These are phyloP conservation scores for Nothophoma quercina DNA, from an alignment of 2,329 filamentous ascomycete genomes.

Conservation along the genomic window DNA sequence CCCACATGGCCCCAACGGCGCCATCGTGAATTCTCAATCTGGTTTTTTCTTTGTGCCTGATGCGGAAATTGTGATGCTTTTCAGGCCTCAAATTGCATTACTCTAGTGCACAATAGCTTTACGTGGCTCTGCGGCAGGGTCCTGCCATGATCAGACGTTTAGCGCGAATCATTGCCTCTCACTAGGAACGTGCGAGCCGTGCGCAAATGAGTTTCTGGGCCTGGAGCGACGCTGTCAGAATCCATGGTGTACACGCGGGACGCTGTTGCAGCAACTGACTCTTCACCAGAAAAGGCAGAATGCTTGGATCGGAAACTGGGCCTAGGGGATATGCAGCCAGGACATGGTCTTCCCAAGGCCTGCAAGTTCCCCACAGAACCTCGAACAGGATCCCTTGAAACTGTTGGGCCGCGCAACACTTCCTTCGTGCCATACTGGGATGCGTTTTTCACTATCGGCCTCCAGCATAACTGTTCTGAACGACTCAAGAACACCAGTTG, in stretches of 20 bases:
- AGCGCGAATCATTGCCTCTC: constrained; percentile 2
- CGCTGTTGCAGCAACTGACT: background rate
- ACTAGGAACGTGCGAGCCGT: background rate
- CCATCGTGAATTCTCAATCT: background rate
- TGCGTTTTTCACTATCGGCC: background rate
- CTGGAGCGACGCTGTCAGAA: background rate
- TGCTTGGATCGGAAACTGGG: background rate
- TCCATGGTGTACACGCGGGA: background rate
- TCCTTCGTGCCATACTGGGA: background rate
- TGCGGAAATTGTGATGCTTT: background rate
- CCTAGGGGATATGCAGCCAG: background rate
- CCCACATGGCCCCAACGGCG: background rate
- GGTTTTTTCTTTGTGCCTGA: background rate
- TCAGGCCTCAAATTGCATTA: background rate
- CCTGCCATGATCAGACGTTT: background rate
- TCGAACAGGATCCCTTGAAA: constrained; percentile 13
- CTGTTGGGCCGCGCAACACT: constrained; percentile 8
- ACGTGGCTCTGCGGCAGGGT: constrained; percentile 5
- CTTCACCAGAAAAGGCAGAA: background rate
- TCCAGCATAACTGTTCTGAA: background rate
- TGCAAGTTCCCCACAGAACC: constrained; percentile 7
- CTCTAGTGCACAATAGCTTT: background rate
- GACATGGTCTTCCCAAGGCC: background rate
- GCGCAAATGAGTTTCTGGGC: constrained; percentile 6
- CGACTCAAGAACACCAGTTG: constrained; percentile 6